These are phyloP conservation scores for Discostella pseudostelligera DNA, from an alignment of 108 stramenopile genomes.

Conservation along the genomic window DNA sequence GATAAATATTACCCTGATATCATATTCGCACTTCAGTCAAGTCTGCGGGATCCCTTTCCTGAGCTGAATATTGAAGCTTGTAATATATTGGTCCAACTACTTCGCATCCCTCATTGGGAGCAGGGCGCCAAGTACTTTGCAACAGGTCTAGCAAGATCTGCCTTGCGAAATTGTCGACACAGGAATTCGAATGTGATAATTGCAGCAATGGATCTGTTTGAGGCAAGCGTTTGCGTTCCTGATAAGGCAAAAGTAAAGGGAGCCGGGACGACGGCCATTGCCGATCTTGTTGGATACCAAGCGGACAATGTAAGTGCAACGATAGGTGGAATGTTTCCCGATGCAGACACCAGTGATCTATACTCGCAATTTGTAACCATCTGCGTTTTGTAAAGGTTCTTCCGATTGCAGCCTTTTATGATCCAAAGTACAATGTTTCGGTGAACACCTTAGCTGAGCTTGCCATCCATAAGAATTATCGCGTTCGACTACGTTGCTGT, in stretches of 20 bases:
- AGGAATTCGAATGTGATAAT: slow-evolving; percentile 53
- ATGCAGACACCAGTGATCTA: not conserved
- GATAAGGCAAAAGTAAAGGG: slow-evolving; percentile 63
- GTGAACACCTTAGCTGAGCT: slow-evolving; percentile 67
- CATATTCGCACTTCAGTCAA: slow-evolving; percentile 46
- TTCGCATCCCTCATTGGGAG: slow-evolving; percentile 47
- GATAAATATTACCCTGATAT: slow-evolving; percentile 62
- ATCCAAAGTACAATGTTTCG: slow-evolving; percentile 37
- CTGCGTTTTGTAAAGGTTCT: slow-evolving; percentile 57
- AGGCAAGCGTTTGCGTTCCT: slow-evolving; percentile 50
- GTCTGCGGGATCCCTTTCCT: slow-evolving; percentile 53
- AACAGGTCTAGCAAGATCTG: slow-evolving; percentile 49
- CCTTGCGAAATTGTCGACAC: slow-evolving; percentile 44
- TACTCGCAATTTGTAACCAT: not conserved
- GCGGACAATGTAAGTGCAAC: slow-evolving; percentile 58
- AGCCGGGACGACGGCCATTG: slow-evolving; percentile 73
- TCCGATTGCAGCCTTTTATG: slow-evolving; percentile 76
- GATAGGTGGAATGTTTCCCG: no score
- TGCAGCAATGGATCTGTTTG: slow-evolving; percentile 45
- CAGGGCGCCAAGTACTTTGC: slow-evolving; percentile 50
- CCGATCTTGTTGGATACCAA: slow-evolving; percentile 73
- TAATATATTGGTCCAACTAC: slow-evolving; percentile 29
- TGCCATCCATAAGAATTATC: slow-evolving; percentile 40
- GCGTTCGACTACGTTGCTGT: slow-evolving; percentile 53
- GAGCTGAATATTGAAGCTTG: slow-evolving; percentile 43